Evolutionary conservation across 164 flowering plant species (phyloP).

Genomic region (Tinospora cordifolia): DNA sequence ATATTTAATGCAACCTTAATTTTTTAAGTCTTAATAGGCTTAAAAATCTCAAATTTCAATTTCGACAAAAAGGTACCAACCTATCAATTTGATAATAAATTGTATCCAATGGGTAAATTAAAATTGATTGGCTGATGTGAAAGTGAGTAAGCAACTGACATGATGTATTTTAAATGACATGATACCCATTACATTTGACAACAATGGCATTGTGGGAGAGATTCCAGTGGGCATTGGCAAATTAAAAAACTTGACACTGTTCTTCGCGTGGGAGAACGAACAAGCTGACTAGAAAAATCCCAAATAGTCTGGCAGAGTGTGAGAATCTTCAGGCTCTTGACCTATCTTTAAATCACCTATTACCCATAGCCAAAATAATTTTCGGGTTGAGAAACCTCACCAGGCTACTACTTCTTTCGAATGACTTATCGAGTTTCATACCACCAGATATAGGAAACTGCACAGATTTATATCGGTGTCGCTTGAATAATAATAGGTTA

Average conservation of each 20-base stretch:
- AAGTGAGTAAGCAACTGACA: too few species aligned
- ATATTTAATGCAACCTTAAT: too few species aligned
- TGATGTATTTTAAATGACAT: too few species aligned
- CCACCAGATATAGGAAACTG: constrained; percentile 90
- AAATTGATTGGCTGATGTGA: too few species aligned
- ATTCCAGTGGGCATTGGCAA: constrained; percentile 58
- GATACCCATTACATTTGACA: too few species aligned
- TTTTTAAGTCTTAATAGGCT: too few species aligned
- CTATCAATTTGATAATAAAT: too few species aligned
- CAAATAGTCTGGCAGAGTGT: constrained; percentile 59
- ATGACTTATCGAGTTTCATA: constrained; percentile 68
- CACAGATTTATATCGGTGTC: constrained; percentile 50
- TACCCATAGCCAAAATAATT: constrained; percentile 49
- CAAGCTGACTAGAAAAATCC: constrained; percentile 62
- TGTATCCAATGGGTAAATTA: too few species aligned
- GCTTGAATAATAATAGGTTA: constrained; percentile 52
- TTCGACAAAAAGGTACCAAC: too few species aligned
- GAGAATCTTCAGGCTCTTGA: constrained; percentile 76
- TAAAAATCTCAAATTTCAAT: too few species aligned
- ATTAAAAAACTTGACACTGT: constrained; percentile 52
- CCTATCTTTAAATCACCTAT: constrained; percentile 65
- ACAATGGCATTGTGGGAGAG: constrained; percentile 70
- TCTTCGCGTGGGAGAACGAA: constrained; percentile 92
- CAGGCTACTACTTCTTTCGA: constrained; percentile 70
- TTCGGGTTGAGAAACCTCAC: constrained; percentile 71